These are phyloP conservation scores for Xylaria venustula DNA, from an alignment of 495 filamentous ascomycete genomes.

Conservation along the genomic window DNA sequence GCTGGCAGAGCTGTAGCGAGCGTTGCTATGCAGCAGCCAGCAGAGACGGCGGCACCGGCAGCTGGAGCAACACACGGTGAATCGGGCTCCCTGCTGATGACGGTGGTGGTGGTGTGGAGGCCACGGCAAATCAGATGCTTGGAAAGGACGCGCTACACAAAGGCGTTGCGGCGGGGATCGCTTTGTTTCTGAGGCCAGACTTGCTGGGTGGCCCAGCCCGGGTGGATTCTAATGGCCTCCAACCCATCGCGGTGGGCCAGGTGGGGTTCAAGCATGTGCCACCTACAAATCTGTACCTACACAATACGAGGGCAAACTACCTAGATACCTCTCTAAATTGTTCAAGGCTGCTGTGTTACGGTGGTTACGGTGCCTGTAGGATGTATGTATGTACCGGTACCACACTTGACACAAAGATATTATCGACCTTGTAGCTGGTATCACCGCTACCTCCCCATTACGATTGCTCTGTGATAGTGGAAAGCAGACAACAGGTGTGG, in stretches of 20 bases:
- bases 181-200: slow-evolving; percentile 1
- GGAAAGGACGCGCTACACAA: background rate
- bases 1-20: slow-evolving; percentile 10
- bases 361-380: background rate
- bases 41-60: background rate
- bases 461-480: no score
- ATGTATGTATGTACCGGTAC: background rate
- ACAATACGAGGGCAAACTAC: background rate
- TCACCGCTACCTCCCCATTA: no score
- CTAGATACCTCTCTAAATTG: no score
- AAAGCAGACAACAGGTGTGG: no score
- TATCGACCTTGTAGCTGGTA: no score
- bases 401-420: no score
- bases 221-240: background rate
- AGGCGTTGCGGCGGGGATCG: slow-evolving; percentile 12
- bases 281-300: slow-evolving; percentile 1
- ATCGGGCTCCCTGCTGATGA: slow-evolving; percentile 2
- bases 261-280: background rate
- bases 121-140: slow-evolving; percentile 9
- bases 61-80: slow-evolving; percentile 15
- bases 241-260: background rate
- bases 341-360: background rate
- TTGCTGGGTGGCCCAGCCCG: background rate
- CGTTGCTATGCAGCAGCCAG: slow-evolving; percentile 16
- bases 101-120: slow-evolving; percentile 15